A percentile compares a stretch with the other conserved stretches of the same genome.
Conservation (phyloP, 495 filamentous ascomycete species). For the Apodospora peruviana region DNA sequence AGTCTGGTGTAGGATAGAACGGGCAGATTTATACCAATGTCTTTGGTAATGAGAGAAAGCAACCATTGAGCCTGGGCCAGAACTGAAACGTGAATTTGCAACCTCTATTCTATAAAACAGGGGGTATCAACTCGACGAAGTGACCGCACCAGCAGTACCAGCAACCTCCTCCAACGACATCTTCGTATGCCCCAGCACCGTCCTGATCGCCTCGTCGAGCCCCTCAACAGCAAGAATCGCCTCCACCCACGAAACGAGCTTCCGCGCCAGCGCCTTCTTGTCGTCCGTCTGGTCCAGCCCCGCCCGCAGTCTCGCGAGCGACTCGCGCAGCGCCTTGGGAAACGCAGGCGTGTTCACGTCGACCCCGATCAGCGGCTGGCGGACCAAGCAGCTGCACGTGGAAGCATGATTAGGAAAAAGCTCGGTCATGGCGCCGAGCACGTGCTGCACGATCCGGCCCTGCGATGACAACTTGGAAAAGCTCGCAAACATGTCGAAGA, state of each 20-base stretch:
- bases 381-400: constrained; percentile 64
- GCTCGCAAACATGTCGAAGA: constrained; percentile 71
- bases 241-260: constrained; percentile 56
- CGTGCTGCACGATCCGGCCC: constrained; percentile 66
- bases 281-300: constrained; percentile 37
- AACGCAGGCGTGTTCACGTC: constrained; percentile 60
- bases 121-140: constrained; percentile 17
- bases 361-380: constrained; percentile 62
- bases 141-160: neutral
- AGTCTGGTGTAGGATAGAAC: neutral
- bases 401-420: constrained; percentile 51
- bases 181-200: constrained; percentile 56
- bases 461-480: constrained; percentile 62
- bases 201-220: constrained; percentile 61
- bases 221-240: constrained; percentile 47
- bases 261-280: constrained; percentile 43
- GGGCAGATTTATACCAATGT: too few species aligned
- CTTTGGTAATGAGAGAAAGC: too few species aligned
- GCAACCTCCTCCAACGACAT: constrained; percentile 20
- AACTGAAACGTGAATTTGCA: neutral
- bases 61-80: too few species aligned
- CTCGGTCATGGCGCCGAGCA: constrained; percentile 58
- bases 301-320: constrained; percentile 54
- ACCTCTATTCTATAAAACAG: neutral
- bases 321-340: constrained; percentile 60